phyloP scores from a whole-genome alignment of 1,139 yeast species.

The Kurtzmaniella quercitrusa region DNA sequence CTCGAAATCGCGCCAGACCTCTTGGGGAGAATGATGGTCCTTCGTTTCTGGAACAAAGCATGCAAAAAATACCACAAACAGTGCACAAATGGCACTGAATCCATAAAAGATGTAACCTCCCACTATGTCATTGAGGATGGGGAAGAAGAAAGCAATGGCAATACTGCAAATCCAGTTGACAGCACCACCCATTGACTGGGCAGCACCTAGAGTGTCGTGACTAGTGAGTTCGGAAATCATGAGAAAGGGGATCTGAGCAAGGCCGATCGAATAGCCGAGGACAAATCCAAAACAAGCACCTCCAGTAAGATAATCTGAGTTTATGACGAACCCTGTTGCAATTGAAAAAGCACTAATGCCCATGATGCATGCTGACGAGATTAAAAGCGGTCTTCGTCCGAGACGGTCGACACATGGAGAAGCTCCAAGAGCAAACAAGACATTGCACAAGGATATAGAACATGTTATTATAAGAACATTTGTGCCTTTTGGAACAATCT shows the following conservation, averaged over 20 bases:
- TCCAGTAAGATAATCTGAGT: constrained; percentile 49
- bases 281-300: constrained; percentile 64
- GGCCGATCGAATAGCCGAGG: constrained; percentile 75
- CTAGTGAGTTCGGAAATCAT: constrained; percentile 80
- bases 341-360: constrained; percentile 55
- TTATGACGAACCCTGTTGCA: constrained; percentile 55
- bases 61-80: constrained; percentile 19
- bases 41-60: constrained; percentile 34
- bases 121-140: constrained; percentile 31
- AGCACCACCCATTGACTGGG: constrained; percentile 84
- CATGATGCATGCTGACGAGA: constrained; percentile 61
- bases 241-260: constrained; percentile 89
- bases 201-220: constrained; percentile 66
- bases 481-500: constrained; percentile 20
- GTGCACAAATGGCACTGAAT: constrained; percentile 21
- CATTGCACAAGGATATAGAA: constrained; percentile 29
- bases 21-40: constrained; percentile 20
- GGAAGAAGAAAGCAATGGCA: constrained; percentile 71
- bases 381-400: constrained; percentile 70
- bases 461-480: constrained; percentile 28
- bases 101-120: constrained; percentile 29
- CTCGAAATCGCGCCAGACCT: constrained; percentile 23
- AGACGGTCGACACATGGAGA: constrained; percentile 40
- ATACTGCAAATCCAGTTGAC: constrained; percentile 86
- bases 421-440: constrained; percentile 22